Base-by-base conservation (phyloP, 352 stramenopile genomes). In the Globisporangium radiosum region DNA sequence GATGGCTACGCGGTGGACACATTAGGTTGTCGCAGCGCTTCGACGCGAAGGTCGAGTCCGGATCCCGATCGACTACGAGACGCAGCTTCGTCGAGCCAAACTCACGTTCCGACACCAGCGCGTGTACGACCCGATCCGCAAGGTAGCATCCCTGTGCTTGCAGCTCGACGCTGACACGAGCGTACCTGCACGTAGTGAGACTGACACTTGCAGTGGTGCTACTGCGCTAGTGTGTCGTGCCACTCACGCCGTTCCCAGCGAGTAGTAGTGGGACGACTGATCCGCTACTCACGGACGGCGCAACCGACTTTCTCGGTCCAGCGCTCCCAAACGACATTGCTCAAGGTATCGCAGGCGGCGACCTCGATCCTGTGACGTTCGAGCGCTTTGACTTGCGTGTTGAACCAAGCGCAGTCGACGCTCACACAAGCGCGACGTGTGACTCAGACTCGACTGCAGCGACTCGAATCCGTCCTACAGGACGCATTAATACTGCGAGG, bases 61-160 rank as follows among this genome's bases (percentile, higher is more conserved):
- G 43, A 61, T 91, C 42, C 70, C 77, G 1, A 44, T 47, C 5
- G 72, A 68, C 0, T 91, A 91, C 67, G 81, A 89, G 64, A 68
- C 67, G 10, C 68, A 87, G 13, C 87, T 91, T 53, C 69, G 63
- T 52, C 72, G 74, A 54, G 79, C 81, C 13, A 47, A 75, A 6
- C 68, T 88, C 38, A 91, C 81, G 13, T 91, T 91, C 58, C 74
- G 69, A 1, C 78, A 89, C 56, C 81, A 91, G 57, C 75, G 77
- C 2, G 79, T 91, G 19, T 91, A 75, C 64, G 81, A 85, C 43
- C 81, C 81, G 13, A 61, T 48, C 17, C 17, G 17, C 17, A 19
- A 19, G 17, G 17, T 19, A 19, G 17, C 17, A 19, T 19, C 17
- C 17, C 17, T 0, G 17, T 19, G 17, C 17, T 19, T 19, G 17